phyloP scores from a whole-genome alignment of 108 stramenopile genomes.

The Stephanodiscus minutulus region DNA sequence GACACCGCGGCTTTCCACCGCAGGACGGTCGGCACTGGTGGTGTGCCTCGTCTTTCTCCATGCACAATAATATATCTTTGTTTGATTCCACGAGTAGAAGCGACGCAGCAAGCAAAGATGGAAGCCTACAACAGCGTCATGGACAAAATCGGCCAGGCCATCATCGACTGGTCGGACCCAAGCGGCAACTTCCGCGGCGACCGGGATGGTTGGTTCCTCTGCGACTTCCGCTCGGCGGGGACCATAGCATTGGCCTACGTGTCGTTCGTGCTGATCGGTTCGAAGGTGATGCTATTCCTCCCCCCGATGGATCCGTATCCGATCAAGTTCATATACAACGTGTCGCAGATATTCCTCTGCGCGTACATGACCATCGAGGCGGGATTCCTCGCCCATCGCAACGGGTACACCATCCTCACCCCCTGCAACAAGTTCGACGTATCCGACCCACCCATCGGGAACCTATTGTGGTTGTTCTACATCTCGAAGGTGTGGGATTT shows the following conservation, averaged over 20 bases:
- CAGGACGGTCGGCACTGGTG: no score
- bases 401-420: conserved; percentile 69
- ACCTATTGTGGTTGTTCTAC: conserved; percentile 98
- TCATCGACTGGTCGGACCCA: conserved; percentile 80
- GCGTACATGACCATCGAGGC: conserved; percentile 99
- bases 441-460: conserved; percentile 81
- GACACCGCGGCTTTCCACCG: no score
- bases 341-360: conserved; percentile 97
- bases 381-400: conserved; percentile 86
- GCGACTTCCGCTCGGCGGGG: conserved; percentile 81
- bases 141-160: conserved; percentile 70
- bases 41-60: no score
- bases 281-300: conserved; percentile 61
- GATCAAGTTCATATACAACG: conserved; percentile 97
- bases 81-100: not conserved
- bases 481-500: conserved; percentile 98
- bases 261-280: conserved; percentile 83
- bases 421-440: conserved; percentile 87
- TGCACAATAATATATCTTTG: no score
- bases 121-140: conserved; percentile 60
- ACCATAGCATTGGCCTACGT: conserved; percentile 81
- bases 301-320: conserved; percentile 88
- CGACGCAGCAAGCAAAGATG: conserved; percentile 32
- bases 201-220: conserved; percentile 83
- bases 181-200: conserved; percentile 63